phyloP scores from a whole-genome alignment of 2,329 filamentous ascomycete genomes.

The Setomelanomma holmii region DNA sequence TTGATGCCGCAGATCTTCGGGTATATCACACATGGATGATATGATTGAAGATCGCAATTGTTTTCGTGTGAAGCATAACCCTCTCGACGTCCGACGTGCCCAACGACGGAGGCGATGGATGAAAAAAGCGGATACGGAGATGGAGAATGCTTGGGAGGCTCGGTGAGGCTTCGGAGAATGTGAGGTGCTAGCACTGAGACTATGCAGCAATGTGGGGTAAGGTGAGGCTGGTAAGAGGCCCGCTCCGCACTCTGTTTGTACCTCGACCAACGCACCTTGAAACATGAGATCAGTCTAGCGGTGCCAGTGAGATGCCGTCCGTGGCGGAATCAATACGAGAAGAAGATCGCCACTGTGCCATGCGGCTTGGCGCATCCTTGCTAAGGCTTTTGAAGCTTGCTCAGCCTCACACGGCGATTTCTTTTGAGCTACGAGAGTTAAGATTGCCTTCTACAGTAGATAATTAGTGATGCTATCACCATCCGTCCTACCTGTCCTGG shows the following conservation, averaged over 20 bases:
- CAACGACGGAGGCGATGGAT: background rate
- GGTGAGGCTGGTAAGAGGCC: no score
- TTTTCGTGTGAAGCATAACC: no score
- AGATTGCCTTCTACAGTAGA: no score
- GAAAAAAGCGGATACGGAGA: background rate
- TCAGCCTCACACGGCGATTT: background rate
- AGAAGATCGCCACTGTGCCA: background rate
- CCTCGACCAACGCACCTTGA: background rate
- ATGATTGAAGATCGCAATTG: background rate
- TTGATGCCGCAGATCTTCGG: background rate
- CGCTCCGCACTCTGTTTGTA: constrained; percentile 11
- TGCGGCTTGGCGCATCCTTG: constrained; percentile 8
- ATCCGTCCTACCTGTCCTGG: no score
- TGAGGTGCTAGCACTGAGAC: constrained; percentile 2
- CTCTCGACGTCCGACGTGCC: background rate
- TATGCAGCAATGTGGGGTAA: background rate
- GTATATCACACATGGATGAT: background rate
- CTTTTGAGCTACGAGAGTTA: no score
- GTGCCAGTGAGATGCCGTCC: no score
- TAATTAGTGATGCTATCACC: no score
- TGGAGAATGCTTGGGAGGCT: constrained; percentile 20
- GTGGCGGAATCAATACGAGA: background rate
- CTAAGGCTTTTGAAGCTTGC: background rate
- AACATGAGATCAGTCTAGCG: background rate
- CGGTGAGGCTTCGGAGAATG: constrained; percentile 13